Base-by-base conservation (phyloP, 31 red algal species). In the Porphyra umbilicalis region DNA sequence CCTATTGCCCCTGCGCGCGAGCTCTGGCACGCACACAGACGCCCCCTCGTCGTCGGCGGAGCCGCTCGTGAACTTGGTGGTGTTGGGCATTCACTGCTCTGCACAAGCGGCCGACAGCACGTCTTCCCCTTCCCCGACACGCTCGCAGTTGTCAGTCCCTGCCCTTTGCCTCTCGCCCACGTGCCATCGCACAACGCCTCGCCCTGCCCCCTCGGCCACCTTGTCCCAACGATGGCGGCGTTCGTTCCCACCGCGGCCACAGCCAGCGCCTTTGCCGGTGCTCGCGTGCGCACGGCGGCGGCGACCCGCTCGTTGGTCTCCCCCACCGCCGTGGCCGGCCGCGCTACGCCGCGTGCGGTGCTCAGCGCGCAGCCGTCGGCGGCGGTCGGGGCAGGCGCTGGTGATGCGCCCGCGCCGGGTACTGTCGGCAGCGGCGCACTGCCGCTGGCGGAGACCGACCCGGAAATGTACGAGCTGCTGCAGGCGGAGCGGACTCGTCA, bases 401-500 rank as follows among this genome's bases (percentile, higher is more conserved):
- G 2, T 7, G 42, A 20, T 2, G 57, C 14, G 25, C 57, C 57
- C 57, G 57, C 57, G 57, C 57, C 57, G 57, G 57, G 57, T 4
- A 71, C 57, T 4, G 57, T 71, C 16, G 57, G 57, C 57, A 71
- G 57, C 57, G 57, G 57, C 57, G 57, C 57, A 4, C 57, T 82
- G 33, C n/a, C 42, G 4, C 30, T 82, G 33, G 36, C 71, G 80
- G n/a, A 82, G 35, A 40, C 40, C 10, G 95, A 95, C 75, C 95
- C 92, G 14, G 78, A 92, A 82, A 39, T 95, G 30, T 82, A 82
- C 35, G 80, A 76, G 29, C 77, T 98, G 34, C 29, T 98, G 29
- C 33, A 89, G 85, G 81, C 75, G 16, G 95, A 97, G 78, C 81
- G 77, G 37, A 34, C 39, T 16, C 88, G 97, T 35, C 97, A 99